Evolutionary conservation across 1,139 yeast species (phyloP).

Genomic region (Ogataea hybrid): DNA sequence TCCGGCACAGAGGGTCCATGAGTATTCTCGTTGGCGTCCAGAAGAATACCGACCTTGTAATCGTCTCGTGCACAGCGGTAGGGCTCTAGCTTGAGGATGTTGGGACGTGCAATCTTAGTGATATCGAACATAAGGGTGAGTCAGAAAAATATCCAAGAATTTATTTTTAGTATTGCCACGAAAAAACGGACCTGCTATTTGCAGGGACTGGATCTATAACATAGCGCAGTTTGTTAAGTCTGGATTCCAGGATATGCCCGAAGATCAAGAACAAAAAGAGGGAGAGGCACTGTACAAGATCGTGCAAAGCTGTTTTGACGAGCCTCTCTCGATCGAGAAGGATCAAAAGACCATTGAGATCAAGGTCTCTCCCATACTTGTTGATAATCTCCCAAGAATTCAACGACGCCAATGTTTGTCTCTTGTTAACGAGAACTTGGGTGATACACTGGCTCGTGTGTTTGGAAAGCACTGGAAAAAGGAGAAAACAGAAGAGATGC

Average conservation of each 20-base stretch:
- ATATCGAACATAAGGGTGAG: constrained; percentile 47
- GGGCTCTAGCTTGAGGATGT: constrained; percentile 76
- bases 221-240: neutral
- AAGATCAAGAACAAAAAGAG: neutral
- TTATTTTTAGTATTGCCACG: constrained; percentile 3
- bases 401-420: constrained; percentile 8
- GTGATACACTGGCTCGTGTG: constrained; percentile 7
- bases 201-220: neutral
- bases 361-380: neutral
- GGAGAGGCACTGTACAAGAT: neutral
- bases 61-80: constrained; percentile 97
- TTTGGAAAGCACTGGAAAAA: constrained; percentile 41
- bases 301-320: neutral
- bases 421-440: constrained; percentile 17
- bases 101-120: constrained; percentile 71
- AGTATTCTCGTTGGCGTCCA: constrained; percentile 96
- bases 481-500: constrained; percentile 42
- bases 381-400: neutral
- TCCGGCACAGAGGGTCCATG: constrained; percentile 76
- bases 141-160: neutral
- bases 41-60: constrained; percentile 76
- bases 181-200: neutral
- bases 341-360: neutral
- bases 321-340: neutral
- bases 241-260: neutral